Evolutionary conservation across 2,329 filamentous ascomycete genomes (phyloP), one percentile per base, ranked within the genome.

Genomic region (Chaetothyriales sp.): DNA sequence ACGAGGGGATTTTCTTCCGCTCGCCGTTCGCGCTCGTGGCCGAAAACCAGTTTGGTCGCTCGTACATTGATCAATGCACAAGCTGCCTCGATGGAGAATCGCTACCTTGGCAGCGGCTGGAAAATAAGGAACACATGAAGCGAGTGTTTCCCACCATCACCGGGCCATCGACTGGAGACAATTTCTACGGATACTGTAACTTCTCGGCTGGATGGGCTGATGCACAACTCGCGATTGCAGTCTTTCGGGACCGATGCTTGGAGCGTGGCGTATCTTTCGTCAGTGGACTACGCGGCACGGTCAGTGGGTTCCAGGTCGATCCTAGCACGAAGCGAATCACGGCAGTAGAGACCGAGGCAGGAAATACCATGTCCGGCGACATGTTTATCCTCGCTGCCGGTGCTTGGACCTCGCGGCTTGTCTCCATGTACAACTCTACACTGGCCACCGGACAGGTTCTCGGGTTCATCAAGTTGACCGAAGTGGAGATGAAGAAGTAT

Each of bases 371-470:
- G 5, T 69, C 68, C 3, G 86, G 85, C 1, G 85, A 87, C 53
- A 73, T 94, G 6, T 82, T 86, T 40, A 73, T 95, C 53, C 75
- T 94, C 1, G 88, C 90, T 0, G 82, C 89, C 0, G 90, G 90
- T n/a, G 89, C 90, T 2, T 95, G 89, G 89, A 87, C 86, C 1
- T 78, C 81, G 2, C 74, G 77, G 1, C 74, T 95, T 18, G 69
- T 95, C 49, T 85, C 94, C 66, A 71, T 95, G 0, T 74, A 81
- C 44, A 86, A 86, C 22, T 78, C 85, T 44, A 82, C 81, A 25
- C 78, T 83, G 57, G 85, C 89, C 2, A 94, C 87, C 0, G 90
- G 86, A 15, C 90, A 97, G 62, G 77, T 80, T 0, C 65, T 95
- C 20, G 84, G 78, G 15, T 95, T 94, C 69, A 72, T 95, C 57